Base-by-base conservation (phyloP, 768 basidiomycete species). In the Dendrothele bispora region DNA sequence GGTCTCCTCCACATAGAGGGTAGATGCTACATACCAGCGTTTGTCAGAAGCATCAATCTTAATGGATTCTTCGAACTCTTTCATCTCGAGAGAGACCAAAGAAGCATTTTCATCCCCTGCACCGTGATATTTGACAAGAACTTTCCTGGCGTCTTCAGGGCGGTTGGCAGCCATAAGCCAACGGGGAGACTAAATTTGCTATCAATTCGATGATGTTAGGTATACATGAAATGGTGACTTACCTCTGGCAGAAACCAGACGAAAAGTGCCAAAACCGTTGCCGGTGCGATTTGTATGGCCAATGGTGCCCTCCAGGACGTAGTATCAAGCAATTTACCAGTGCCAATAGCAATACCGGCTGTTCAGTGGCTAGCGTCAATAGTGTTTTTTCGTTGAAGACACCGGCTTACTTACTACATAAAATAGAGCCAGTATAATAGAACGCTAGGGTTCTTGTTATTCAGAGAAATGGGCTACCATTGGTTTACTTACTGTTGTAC, bases 61-160 rank as follows among this genome's bases (percentile, higher is more conserved):
- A 43, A 82, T 72, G 7, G 70, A 62, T 51, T 79, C 78, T 48
- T 78, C 71, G 54, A 75, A 74, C 56, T 82, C 80, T 46, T 66
- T 68, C 68, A 68, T 76, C 55, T 83, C 77, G 12, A 81, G 62
- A 27, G 65, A 59, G 21, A 83, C 79, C 28, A 82, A 58, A 25
- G 76, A 74, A 14, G 77, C 71, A 57, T 78, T 70, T 15, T 61
- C 66, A 44, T 80, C 70, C 3, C 70, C 74, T 46, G 77, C 65
- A 12, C 79, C 80, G 53, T 83, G 81, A 56, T 77, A 82, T 45
- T 72, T 74, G 38, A 69, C 65, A 10, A 82, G 68, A 53, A 80
- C 73, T 22, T 57, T 65, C 4, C 62, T 29, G n/a, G 46, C 46
- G 20, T 47, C 25, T 6, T 47, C 46, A 15, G 17, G 10, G 28